Conservation (phyloP, 2,329 filamentous ascomycete species). For the Septoria petroselini region DNA sequence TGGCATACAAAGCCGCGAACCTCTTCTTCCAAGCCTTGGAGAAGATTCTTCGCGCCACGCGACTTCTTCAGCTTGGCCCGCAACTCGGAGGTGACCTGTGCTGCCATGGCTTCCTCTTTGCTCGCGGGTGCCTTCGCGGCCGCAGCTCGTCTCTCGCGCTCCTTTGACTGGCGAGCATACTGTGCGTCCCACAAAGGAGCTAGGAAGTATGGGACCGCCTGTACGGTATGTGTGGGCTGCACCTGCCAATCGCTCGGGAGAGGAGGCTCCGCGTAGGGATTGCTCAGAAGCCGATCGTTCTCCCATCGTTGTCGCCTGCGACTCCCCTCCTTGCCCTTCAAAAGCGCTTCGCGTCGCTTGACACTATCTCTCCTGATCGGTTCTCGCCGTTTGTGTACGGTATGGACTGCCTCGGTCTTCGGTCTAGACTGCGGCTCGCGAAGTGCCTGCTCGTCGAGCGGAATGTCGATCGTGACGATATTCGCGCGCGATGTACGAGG, state of each 20-base stretch:
- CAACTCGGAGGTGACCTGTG: constrained; percentile 72
- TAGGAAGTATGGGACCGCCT: constrained; percentile 80
- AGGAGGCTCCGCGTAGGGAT: constrained; percentile 82
- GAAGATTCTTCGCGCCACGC: constrained; percentile 72
- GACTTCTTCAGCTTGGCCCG: constrained; percentile 75
- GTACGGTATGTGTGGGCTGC: constrained; percentile 73
- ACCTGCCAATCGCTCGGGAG: constrained; percentile 78
- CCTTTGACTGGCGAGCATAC: constrained; percentile 36
- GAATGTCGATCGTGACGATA: constrained; percentile 66
- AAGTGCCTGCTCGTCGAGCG: constrained; percentile 60
- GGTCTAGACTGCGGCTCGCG: constrained; percentile 29
- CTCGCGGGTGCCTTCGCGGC: constrained; percentile 50
- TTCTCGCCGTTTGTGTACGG: constrained; percentile 52
- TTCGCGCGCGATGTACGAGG: constrained; percentile 48
- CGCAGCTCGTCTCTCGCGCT: constrained; percentile 41
- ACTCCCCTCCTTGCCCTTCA: constrained; percentile 89
- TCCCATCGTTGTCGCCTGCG: constrained; percentile 87
- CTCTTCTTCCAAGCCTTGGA: constrained; percentile 81
- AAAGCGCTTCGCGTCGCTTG: constrained; percentile 67
- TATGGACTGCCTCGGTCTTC: constrained; percentile 29
- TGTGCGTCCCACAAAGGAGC: constrained; percentile 77
- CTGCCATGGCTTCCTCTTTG: constrained; percentile 45
- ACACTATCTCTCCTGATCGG: constrained; percentile 59
- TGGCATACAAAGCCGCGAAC: constrained; percentile 69
- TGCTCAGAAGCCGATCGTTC: constrained; percentile 84